Base-by-base conservation (phyloP, 106 monocot genomes). In the Phalaenopsis aphrodite region DNA sequence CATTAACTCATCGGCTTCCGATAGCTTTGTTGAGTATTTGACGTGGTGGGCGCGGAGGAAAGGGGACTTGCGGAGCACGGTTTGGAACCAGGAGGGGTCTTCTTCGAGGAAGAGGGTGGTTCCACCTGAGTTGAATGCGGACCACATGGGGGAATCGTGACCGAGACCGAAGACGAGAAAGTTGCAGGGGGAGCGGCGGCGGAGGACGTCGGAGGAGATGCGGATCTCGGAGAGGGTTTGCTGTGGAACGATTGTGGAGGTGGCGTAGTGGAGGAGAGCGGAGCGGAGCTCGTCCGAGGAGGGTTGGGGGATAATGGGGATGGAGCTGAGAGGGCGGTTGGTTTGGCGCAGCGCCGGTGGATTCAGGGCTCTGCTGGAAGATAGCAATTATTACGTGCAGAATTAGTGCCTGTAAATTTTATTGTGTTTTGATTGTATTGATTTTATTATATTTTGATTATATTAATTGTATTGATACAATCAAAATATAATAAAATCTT, bases 101-200 rank as follows among this genome's bases (percentile, higher is more conserved):
- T 95, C 95, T 72, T 95, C 95, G 69, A 95, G 89, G 83, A 95
- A 95, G 12, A 96, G 65, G 23, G 95, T 96, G 80, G 83, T 81
- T 52, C 95, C 93, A 39, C 77, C 79, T 48, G 80, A 78, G 93
- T 96, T 96, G 84, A 96, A 85, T 46, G 93, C 89, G 36, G 82
- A 61, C 95, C 91, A 96, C 87, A 93, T 89, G 19, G 78, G 80
- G 41, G 89, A 93, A 77, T 96, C 91, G 85, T 81, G 82, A 55
- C 93, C 93, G 42, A 96, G 89, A 41, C 95, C 95, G 88, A 96
- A 96, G 55, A 96, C 84, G 74, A 95, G 87, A 90, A 95, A 88
- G 80, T 92, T 95, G 92, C 90, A 90, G 57, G 93, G 91, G 37
- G 85, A 52, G 23, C 83, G 80, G 36, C 56, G 55, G 21, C 79